These are phyloP conservation scores for Boletellus emodensis DNA, from an alignment of 768 basidiomycete species.

Conservation along the genomic window DNA sequence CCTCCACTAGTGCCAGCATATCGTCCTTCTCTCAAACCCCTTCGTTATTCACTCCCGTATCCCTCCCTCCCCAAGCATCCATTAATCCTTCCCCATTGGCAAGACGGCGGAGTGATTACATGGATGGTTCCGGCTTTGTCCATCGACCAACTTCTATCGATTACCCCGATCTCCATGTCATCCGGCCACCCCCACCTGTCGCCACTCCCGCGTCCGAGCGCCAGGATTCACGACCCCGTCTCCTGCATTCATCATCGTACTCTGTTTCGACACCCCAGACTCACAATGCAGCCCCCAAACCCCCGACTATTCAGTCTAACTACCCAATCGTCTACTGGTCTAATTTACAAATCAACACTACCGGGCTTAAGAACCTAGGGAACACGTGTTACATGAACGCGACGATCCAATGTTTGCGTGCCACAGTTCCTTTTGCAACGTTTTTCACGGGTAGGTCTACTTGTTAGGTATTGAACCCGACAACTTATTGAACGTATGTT, in stretches of 20 bases:
- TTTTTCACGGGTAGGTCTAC: constrained; percentile 77
- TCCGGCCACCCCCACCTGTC: constrained; percentile 77
- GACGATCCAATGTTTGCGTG: constrained; percentile 93
- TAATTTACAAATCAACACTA: constrained; percentile 72
- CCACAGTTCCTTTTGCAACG: constrained; percentile 87
- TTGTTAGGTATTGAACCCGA: not conserved
- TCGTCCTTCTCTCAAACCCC: constrained; percentile 41
- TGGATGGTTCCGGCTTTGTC: constrained; percentile 63
- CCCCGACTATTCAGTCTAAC: constrained; percentile 67
- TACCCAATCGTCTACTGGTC: constrained; percentile 85
- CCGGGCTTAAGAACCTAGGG: constrained; percentile 89
- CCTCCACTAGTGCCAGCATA: constrained; percentile 34
- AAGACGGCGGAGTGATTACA: constrained; percentile 69
- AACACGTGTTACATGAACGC: constrained; percentile 99
- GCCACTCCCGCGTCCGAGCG: constrained; percentile 68
- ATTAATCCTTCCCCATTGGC: constrained; percentile 75
- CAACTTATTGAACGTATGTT: constrained; percentile 4
- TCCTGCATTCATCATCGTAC: constrained; percentile 37
- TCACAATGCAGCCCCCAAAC: constrained; percentile 42
- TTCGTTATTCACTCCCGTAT: constrained; percentile 36
- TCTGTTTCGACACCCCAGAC: constrained; percentile 19
- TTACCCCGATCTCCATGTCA: constrained; percentile 72
- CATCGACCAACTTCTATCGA: constrained; percentile 56
- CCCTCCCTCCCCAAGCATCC: constrained; percentile 81
- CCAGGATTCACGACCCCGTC: constrained; percentile 68